Conservation (phyloP, 345 rosid species). For the Linum usitatissimum region DNA sequence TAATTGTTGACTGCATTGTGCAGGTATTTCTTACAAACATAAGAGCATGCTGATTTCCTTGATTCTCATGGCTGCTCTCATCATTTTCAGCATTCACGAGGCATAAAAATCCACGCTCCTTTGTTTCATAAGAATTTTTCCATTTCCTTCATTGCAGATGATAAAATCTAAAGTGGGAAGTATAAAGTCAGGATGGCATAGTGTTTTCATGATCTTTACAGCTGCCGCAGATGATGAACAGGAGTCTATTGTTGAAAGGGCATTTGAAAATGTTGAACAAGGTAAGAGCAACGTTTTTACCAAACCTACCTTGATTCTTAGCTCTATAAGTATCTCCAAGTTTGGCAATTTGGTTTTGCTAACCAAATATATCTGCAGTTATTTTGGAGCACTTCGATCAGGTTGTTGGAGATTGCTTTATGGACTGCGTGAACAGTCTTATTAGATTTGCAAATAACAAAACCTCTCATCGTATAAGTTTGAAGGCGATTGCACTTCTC, state of each 20-base stretch:
- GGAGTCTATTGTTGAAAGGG: conserved; percentile 80
- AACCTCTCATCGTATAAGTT: conserved; percentile 80
- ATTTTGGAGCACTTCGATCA: conserved; percentile 97
- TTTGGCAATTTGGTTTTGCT: conserved; percentile 6
- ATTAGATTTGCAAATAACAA: conserved; percentile 93
- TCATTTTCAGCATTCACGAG: background rate
- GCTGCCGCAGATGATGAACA: conserved; percentile 84
- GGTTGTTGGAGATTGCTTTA: conserved; percentile 95
- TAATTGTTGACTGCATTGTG: conserved; percentile 87
- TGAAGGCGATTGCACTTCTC: conserved; percentile 98
- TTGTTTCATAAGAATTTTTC: conserved; percentile 12
- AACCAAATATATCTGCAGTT: conserved; percentile 56
- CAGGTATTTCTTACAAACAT: conserved; percentile 40
- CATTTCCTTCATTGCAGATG: conserved; percentile 40
- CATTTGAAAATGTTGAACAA: conserved; percentile 90
- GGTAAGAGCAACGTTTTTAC: conserved; percentile 30
- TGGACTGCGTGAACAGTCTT: conserved; percentile 98
- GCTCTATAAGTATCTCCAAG: conserved; percentile 1
- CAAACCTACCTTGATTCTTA: background rate
- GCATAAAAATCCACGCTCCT: background rate
- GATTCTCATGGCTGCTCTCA: background rate
- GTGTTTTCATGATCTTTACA: conserved; percentile 87
- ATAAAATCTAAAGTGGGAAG: conserved; percentile 87
- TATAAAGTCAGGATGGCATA: conserved; percentile 92
- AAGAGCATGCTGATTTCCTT: background rate